Base-by-base conservation (phyloP, 805 yeast genomes). In the Starmerella gropengiesseri region DNA sequence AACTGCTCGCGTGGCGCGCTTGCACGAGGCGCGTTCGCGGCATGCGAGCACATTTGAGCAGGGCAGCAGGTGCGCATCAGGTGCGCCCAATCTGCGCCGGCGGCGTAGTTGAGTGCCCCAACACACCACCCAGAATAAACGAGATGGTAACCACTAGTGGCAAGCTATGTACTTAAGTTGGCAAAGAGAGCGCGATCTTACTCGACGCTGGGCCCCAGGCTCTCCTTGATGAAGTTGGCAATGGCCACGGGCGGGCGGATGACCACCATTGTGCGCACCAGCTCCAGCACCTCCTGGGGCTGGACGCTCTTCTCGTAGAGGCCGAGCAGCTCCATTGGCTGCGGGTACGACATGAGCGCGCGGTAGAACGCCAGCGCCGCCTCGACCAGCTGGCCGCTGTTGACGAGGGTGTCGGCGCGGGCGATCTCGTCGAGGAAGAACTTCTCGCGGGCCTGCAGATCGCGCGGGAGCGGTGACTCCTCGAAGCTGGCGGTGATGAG, bases 291-390 rank as follows among this genome's bases (percentile, higher is more conserved):
- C 45, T 45, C 54, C 35, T 74, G 77, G 59, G 78, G 80, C 40
- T 91, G 87, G 51, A 89, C 77, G 41, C 87, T 73, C 69, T 81
- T 81, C 69, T 89, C 95, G 67, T 84, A 89, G 56, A 89, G 78
- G 40, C 80, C 81, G 60, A 91, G 71, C 55, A 91, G 75, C 57
- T 85, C 95, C 44, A 93, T 79, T 46, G 98, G 99, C 63, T 81
- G 80, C 48, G 98, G 97, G 64, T 87, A 89, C 39, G 86, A 87
- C 31, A 84, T 75, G 59, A 91, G 71, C 12, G 96, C 97, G 64
- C 84, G 82, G 74, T 91, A 91, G 73, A 86, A 91, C 53, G 79
- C 74, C 53, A 87, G 69, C 29, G 98, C 97, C 34, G 96, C 79
- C 47, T 80, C 84, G 50, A 81, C 64, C 42, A 51, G 47, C 37